These are phyloP conservation scores for Gossypium schwendimanii DNA, from an alignment of 441 rosid genomes.

Conservation along the genomic window DNA sequence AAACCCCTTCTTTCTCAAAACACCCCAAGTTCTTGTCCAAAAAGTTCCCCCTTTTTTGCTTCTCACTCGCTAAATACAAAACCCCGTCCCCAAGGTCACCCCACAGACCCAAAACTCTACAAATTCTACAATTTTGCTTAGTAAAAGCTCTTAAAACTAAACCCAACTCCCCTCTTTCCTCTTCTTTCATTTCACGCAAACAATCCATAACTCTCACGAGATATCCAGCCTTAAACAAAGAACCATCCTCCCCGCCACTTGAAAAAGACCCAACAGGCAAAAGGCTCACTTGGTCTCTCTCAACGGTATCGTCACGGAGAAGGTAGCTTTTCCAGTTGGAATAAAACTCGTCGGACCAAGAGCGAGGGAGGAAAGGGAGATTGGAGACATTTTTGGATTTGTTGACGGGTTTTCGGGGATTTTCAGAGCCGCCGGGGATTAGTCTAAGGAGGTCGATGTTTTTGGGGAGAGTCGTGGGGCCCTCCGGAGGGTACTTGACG, in stretches of 20 bases:
- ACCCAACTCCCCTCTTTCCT: conserved; percentile 38
- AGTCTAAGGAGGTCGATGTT: conserved; percentile 85
- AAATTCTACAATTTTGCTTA: conserved; percentile 24
- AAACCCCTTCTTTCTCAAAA: conserved; percentile 30
- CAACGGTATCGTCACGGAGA: conserved; percentile 38
- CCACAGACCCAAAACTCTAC: conserved; percentile 66
- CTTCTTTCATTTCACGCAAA: conserved; percentile 47
- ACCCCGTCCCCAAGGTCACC: conserved; percentile 48
- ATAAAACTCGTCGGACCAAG: conserved; percentile 67
- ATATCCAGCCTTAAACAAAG: conserved; percentile 45
- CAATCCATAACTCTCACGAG: conserved; percentile 40
- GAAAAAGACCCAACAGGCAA: conserved; percentile 38
- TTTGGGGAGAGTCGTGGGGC: conserved; percentile 75
- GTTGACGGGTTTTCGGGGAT: conserved; percentile 11
- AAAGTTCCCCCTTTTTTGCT: conserved; percentile 17
- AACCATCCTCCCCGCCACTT: conserved; percentile 17
- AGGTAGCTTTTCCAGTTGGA: conserved; percentile 55
- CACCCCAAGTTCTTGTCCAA: conserved; percentile 20
- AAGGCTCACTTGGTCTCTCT: conserved; percentile 37
- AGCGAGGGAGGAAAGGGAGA: conserved; percentile 32
- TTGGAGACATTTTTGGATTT: background rate
- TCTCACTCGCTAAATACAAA: conserved; percentile 61
- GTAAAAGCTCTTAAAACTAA: conserved; percentile 28
- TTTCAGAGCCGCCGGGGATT: conserved; percentile 24
- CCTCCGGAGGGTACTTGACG: conserved; percentile 62